Percentiles rank a stretch among this genome's conserved stretches.
Conservation (phyloP, 371 early-diverging fungal genomes). For the Mortierella sp. region DNA sequence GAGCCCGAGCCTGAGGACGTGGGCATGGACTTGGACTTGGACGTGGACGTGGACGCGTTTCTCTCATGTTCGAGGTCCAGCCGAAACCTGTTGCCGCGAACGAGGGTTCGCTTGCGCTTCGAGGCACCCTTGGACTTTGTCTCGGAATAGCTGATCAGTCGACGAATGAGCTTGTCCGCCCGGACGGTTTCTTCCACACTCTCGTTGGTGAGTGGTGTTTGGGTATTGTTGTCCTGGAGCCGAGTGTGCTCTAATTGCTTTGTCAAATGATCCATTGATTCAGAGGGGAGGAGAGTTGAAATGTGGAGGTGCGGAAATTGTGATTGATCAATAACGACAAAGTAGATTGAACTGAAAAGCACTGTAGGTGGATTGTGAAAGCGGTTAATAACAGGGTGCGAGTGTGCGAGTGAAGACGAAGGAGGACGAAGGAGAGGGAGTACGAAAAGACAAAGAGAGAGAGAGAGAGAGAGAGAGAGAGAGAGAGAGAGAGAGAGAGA, state of each 20-base stretch:
- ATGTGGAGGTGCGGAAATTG: background rate
- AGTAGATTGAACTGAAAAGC: no score
- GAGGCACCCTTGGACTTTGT: constrained; percentile 13
- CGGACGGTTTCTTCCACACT: constrained; percentile 13
- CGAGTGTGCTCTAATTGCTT: constrained; percentile 11
- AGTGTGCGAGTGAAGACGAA: no score
- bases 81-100: constrained; percentile 26
- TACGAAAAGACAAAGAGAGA: no score
- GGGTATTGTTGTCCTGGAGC: constrained; percentile 8
- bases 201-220: background rate
- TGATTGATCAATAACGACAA: no score
- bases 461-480: no score
- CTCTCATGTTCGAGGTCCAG: constrained; percentile 23
- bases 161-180: constrained; percentile 34
- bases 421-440: no score
- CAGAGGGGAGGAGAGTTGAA: background rate
- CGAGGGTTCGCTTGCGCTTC: constrained; percentile 31
- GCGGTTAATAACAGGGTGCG: no score
- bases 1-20: no score
- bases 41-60: background rate
- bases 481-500: no score
- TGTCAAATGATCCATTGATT: constrained; percentile 20
- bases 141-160: constrained; percentile 15
- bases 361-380: no score
- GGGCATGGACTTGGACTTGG: no score